phyloP scores from a whole-genome alignment of 495 filamentous ascomycete species.

The Hyaloscypha bicolor region DNA sequence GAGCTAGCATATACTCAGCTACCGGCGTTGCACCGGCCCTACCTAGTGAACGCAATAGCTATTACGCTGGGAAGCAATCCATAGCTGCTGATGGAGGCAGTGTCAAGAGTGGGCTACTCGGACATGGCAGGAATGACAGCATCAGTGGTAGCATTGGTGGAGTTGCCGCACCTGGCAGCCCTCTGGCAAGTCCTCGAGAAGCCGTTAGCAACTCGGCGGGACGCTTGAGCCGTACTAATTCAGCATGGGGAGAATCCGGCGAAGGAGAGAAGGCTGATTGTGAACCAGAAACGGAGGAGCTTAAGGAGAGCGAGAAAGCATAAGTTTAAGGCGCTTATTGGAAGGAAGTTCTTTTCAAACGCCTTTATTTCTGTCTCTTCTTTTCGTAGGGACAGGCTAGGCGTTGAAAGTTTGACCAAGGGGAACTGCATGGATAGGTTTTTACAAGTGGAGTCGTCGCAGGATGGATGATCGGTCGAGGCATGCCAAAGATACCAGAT shows the following conservation, averaged over 20 bases:
- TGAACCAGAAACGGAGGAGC: constrained; percentile 17
- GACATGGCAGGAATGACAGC: constrained; percentile 81
- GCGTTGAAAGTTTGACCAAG: constrained; percentile 3
- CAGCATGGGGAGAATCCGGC: constrained; percentile 40
- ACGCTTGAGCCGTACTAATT: constrained; percentile 53
- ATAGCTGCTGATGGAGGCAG: constrained; percentile 71
- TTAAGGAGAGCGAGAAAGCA: constrained; percentile 17
- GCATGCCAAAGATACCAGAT: constrained; percentile 18
- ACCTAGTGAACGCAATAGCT: constrained; percentile 76
- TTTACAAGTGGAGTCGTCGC: not conserved
- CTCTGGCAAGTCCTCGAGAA: constrained; percentile 47
- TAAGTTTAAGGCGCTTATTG: not conserved
- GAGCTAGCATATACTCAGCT: constrained; percentile 83
- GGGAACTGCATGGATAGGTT: constrained; percentile 2
- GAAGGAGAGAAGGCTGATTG: constrained; percentile 16
- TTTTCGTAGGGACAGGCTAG: not conserved
- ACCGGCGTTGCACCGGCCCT: constrained; percentile 68
- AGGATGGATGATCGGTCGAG: constrained; percentile 9
- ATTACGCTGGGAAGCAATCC: constrained; percentile 71
- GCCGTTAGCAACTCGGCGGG: constrained; percentile 19
- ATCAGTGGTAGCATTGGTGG: constrained; percentile 75
- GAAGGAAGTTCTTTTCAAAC: not conserved
- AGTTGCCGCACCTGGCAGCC: constrained; percentile 51
- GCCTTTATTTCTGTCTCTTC: not conserved
- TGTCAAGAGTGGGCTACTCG: constrained; percentile 73